These are phyloP conservation scores for Arthrinium puccinioides DNA, from an alignment of 2,329 filamentous ascomycete species.

Conservation along the genomic window DNA sequence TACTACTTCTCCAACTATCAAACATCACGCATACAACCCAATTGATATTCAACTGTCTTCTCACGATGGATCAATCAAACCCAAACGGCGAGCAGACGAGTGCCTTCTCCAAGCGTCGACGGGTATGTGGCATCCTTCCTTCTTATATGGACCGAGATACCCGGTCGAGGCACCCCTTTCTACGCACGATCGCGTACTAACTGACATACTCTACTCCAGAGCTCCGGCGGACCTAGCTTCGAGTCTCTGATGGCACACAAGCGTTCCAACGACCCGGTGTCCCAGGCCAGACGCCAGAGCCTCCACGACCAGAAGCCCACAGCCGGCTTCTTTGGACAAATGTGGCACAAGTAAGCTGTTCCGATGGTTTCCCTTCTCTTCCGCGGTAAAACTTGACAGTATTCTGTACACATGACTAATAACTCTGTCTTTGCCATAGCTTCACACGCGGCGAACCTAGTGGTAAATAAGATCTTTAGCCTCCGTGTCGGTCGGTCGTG, in stretches of 20 bases:
- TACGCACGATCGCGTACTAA: background rate
- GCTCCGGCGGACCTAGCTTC: conserved; percentile 40
- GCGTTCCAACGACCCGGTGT: conserved; percentile 32
- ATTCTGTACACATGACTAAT: background rate
- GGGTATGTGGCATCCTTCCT: conserved; percentile 1
- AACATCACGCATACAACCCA: background rate
- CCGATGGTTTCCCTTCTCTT: background rate
- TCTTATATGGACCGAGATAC: no score
- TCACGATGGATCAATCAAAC: conserved; percentile 6
- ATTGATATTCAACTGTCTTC: background rate
- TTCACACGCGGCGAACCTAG: conserved; percentile 23
- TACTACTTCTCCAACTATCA: no score
- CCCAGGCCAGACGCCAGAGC: conserved; percentile 43
- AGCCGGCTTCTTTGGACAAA: conserved; percentile 42
- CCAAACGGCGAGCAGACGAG: conserved; percentile 1
- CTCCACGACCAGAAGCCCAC: conserved; percentile 45
- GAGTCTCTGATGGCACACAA: conserved; percentile 45
- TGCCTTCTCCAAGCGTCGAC: conserved; percentile 2
- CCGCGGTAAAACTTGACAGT: background rate
- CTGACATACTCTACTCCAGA: conserved; percentile 18
- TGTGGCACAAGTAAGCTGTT: conserved; percentile 48
- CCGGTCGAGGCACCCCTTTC: background rate
- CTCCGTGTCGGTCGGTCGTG: no score
- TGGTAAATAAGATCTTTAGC: no score
- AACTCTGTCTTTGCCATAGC: conserved; percentile 5